Percentiles rank a stretch among this genome's conserved stretches.
These are phyloP conservation scores for Auricularia cornea DNA, from an alignment of 768 basidiomycete genomes.

Conservation along the genomic window DNA sequence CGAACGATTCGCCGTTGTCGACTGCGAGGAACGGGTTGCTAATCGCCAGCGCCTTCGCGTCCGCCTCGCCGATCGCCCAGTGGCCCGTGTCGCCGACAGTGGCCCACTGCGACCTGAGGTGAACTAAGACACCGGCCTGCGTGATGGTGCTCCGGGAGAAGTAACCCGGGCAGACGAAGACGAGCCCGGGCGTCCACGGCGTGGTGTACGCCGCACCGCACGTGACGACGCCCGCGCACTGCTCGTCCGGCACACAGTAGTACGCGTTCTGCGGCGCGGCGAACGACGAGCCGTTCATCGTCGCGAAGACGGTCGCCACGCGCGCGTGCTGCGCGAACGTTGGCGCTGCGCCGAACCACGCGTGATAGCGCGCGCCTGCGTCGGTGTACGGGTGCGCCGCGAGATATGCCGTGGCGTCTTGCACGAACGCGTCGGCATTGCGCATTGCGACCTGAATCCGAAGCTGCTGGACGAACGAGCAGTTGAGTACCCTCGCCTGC, in stretches of 20 bases:
- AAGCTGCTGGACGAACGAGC: constrained; percentile 30
- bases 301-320: no score
- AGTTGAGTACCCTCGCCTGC: constrained; percentile 26
- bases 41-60: constrained; percentile 29
- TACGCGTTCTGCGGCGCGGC: no score
- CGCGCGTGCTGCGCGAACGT: constrained; percentile 8
- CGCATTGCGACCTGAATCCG: constrained; percentile 30
- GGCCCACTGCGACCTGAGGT: no score
- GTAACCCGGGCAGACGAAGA: constrained; percentile 43
- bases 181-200: constrained; percentile 13
- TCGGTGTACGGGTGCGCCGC: constrained; percentile 26
- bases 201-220: neutral
- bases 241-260: neutral
- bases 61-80: constrained; percentile 33
- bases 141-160: constrained; percentile 45
- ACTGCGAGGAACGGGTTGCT: constrained; percentile 36
- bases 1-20: no score
- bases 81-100: constrained; percentile 29
- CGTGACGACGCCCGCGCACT: no score
- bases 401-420: constrained; percentile 27
- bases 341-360: constrained; percentile 47
- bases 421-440: neutral
- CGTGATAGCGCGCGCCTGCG: constrained; percentile 33
- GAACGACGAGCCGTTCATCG: no score
- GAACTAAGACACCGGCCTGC: constrained; percentile 33